Percentiles rank a stretch among this genome's conserved stretches.
These are phyloP conservation scores for Graphilbum ipis-grandicollis DNA, from an alignment of 2,329 filamentous ascomycete genomes.

Conservation along the genomic window DNA sequence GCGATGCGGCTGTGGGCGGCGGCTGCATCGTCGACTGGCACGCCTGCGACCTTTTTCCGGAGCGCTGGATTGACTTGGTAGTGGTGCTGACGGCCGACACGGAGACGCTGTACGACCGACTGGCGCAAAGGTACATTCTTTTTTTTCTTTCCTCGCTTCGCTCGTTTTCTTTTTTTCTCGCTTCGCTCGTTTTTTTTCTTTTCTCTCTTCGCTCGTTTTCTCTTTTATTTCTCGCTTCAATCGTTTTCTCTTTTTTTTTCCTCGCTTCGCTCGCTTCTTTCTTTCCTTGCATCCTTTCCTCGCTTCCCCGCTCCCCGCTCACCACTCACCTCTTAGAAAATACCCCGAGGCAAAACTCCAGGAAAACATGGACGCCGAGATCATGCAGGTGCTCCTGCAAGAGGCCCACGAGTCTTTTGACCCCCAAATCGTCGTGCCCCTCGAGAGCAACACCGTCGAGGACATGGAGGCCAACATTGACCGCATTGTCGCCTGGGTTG, in stretches of 20 bases:
- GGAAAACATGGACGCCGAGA: constrained; percentile 92
- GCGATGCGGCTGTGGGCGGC: constrained; percentile 51
- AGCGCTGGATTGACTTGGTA: constrained; percentile 86
- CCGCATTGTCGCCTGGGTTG: constrained; percentile 65
- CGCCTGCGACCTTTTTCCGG: constrained; percentile 86
- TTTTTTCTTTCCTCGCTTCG: background rate
- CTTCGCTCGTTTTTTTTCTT: background rate
- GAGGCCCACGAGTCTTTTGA: constrained; percentile 81
- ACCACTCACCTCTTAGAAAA: constrained; percentile 38
- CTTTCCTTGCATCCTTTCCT: background rate
- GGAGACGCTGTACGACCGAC: constrained; percentile 64
- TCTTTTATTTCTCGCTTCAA: background rate
- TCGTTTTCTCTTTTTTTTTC: background rate
- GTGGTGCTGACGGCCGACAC: constrained; percentile 78
- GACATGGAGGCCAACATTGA: constrained; percentile 84
- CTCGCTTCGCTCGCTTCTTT: background rate
- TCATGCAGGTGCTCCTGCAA: constrained; percentile 86
- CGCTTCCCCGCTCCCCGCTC: background rate
- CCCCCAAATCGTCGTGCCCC: constrained; percentile 72
- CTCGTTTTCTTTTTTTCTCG: background rate
- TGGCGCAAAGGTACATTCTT: constrained; percentile 45
- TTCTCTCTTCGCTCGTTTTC: background rate
- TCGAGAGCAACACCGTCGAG: constrained; percentile 64
- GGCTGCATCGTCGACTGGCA: constrained; percentile 96
- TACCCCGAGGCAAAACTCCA: constrained; percentile 80